These are phyloP conservation scores for bread wheat (Triticum aestivum) DNA, from an alignment of 176 grass and related monocot species.

Conservation along the genomic window DNA sequence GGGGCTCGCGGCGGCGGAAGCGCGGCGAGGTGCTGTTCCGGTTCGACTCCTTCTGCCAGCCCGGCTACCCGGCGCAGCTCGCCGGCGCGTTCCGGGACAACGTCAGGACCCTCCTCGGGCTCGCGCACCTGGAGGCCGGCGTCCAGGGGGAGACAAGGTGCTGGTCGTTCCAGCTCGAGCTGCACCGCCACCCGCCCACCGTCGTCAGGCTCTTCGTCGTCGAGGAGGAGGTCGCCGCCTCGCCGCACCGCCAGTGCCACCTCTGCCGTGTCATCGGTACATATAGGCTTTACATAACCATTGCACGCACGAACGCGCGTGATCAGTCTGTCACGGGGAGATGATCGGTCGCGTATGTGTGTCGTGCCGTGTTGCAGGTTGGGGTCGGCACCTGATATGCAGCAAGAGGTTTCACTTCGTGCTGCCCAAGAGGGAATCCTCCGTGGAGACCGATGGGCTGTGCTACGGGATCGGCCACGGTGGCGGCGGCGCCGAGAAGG, in stretches of 20 bases:
- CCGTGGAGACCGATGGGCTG: slow-evolving; percentile 42
- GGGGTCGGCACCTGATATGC: slow-evolving; percentile 80
- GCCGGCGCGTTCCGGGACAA: slow-evolving; percentile 70
- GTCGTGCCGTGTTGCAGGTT: slow-evolving; percentile 45
- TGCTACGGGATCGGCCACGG: slow-evolving; percentile 37
- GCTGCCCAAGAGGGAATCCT: slow-evolving; percentile 57
- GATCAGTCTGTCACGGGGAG: not conserved
- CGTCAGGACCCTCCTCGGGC: slow-evolving; percentile 55
- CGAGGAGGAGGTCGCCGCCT: slow-evolving; percentile 75
- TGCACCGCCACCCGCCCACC: slow-evolving; percentile 61
- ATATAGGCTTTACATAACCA: not conserved
- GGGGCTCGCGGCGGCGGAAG: slow-evolving; percentile 67
- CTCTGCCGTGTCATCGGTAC: slow-evolving; percentile 61
- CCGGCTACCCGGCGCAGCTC: slow-evolving; percentile 65
- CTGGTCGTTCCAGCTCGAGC: slow-evolving; percentile 84
- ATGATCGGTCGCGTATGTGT: not conserved
- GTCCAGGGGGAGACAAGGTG: slow-evolving; percentile 58
- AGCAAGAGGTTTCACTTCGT: slow-evolving; percentile 95
- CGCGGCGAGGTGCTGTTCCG: slow-evolving; percentile 59
- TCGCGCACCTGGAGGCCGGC: slow-evolving; percentile 57
- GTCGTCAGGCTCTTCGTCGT: slow-evolving; percentile 66
- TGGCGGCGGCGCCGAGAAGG: slow-evolving; percentile 9
- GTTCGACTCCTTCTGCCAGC: slow-evolving; percentile 82
- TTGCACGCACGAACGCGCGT: not conserved
- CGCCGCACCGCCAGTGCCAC: slow-evolving; percentile 46